Evolutionary conservation across 371 early-diverging fungal genomes (phyloP).

Genomic region (Smittium culicis): DNA sequence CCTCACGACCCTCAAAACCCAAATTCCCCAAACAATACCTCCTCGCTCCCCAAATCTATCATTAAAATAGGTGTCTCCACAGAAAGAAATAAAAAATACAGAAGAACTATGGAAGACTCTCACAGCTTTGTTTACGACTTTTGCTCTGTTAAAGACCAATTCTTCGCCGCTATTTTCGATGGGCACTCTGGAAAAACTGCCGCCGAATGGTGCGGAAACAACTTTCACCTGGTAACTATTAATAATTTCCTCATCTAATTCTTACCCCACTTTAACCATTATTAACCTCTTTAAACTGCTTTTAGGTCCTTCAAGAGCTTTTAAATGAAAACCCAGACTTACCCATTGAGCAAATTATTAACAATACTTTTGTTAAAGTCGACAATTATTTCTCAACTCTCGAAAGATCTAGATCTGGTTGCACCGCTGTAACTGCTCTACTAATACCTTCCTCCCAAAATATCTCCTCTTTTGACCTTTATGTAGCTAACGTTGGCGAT

Average conservation of each 20-base stretch:
- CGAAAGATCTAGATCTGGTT: conserved; percentile 61
- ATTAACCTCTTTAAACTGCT: neutral
- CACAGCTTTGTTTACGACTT: conserved; percentile 72
- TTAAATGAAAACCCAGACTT: conserved; percentile 33
- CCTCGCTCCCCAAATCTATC: neutral
- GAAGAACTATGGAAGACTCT: conserved; percentile 40
- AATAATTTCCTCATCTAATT: neutral
- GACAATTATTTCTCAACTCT: conserved; percentile 60
- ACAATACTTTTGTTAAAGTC: conserved; percentile 64
- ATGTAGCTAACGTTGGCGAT: conserved; percentile 93
- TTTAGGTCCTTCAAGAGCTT: conserved; percentile 43
- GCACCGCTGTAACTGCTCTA: conserved; percentile 80
- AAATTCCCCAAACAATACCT: no score
- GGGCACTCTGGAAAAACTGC: conserved; percentile 95
- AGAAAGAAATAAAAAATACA: conserved; percentile 4
- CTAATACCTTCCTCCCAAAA: conserved; percentile 39
- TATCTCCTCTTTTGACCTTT: conserved; percentile 36
- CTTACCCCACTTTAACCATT: neutral
- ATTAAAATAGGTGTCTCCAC: conserved; percentile 2
- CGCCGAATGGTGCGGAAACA: conserved; percentile 88
- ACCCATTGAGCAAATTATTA: conserved; percentile 65
- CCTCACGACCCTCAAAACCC: no score
- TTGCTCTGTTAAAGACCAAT: conserved; percentile 59
- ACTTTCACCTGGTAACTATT: conserved; percentile 58
- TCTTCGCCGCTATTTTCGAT: conserved; percentile 91